A percentile compares a stretch with the other conserved stretches of the same genome.
These are phyloP conservation scores for Lactuca sativa DNA, from an alignment of 129 eudicot genomes.

Conservation along the genomic window DNA sequence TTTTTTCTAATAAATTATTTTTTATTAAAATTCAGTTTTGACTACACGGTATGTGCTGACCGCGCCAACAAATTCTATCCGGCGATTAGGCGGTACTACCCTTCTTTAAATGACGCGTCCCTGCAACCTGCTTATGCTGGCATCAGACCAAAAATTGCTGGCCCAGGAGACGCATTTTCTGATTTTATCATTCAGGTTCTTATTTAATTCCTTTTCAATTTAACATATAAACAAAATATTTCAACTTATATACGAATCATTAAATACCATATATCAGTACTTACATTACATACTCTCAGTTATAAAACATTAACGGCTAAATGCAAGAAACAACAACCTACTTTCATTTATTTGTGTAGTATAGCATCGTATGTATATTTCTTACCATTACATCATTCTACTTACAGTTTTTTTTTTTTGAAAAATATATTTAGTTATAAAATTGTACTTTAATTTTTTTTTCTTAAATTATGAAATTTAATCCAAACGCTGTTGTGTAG, in stretches of 20 bases:
- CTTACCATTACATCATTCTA: background rate
- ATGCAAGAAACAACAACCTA: background rate
- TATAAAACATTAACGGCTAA: too few species aligned
- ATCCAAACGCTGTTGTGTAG: constrained; percentile 34
- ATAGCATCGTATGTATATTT: background rate
- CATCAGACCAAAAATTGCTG: constrained; percentile 77
- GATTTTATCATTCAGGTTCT: constrained; percentile 83
- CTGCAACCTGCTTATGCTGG: constrained; percentile 91
- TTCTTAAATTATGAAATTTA: too few species aligned
- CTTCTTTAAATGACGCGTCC: constrained; percentile 61
- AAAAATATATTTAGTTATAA: too few species aligned
- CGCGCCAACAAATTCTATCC: constrained; percentile 74
- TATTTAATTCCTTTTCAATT: background rate
- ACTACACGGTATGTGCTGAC: constrained; percentile 62
- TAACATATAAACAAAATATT: too few species aligned
- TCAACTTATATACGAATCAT: too few species aligned
- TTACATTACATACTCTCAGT: background rate
- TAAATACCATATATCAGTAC: background rate
- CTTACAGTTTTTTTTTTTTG: too few species aligned
- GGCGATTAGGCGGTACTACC: constrained; percentile 77
- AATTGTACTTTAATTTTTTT: too few species aligned
- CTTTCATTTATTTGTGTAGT: background rate
- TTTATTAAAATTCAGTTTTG: constrained; percentile 51
- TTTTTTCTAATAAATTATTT: constrained; percentile 3
- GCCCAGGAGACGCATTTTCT: constrained; percentile 54